These are phyloP conservation scores for Gracilariopsis chorda DNA, from an alignment of 23 red algal genomes.

Conservation along the genomic window DNA sequence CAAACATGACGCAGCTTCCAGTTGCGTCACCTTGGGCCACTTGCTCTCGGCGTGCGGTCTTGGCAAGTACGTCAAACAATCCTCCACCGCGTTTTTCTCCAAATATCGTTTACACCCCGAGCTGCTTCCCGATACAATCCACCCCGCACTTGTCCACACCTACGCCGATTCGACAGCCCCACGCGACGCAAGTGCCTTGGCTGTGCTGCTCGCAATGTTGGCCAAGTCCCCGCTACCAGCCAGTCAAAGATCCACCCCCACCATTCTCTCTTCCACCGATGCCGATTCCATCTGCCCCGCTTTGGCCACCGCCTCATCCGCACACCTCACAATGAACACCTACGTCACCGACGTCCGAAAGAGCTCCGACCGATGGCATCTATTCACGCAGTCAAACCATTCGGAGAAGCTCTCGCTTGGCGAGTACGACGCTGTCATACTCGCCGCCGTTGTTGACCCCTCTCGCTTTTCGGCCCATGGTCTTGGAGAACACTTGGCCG, in stretches of 20 bases:
- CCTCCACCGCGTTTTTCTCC: not conserved
- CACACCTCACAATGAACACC: not conserved
- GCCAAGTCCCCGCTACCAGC: constrained; percentile 5
- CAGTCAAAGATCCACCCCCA: not conserved
- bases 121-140: constrained; percentile 15
- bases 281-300: not conserved
- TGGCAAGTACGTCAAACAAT: constrained; percentile 34
- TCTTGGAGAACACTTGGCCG: not conserved
- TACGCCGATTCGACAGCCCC: constrained; percentile 21
- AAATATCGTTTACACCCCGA: not conserved
- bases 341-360: not conserved
- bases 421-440: constrained; percentile 23
- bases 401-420: not conserved
- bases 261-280: not conserved
- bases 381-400: not conserved
- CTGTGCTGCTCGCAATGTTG: not conserved
- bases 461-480: not conserved
- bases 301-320: not conserved
- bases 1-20: constrained; percentile 22
- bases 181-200: constrained; percentile 8
- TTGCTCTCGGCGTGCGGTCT: constrained; percentile 39
- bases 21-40: constrained; percentile 54
- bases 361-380: not conserved
- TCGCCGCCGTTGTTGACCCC: constrained; percentile 49
- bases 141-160: not conserved